Base-by-base conservation (phyloP, 2,329 filamentous ascomycete species). In the Cladophialophora psammophila region DNA sequence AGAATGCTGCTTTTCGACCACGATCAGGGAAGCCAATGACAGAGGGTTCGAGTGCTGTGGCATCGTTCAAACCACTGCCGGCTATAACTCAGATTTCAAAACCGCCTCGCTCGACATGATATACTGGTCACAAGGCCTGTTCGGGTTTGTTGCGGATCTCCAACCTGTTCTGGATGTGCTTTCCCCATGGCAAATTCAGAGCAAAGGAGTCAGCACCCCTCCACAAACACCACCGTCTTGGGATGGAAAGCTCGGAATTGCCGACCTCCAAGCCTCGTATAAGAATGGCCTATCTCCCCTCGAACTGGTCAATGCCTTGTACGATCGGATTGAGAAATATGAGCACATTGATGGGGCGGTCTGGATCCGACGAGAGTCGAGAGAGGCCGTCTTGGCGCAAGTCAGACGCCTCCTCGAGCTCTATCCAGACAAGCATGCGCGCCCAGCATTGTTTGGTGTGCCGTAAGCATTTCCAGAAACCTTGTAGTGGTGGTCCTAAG, bases 31-130 rank as follows among this genome's bases (percentile, higher is more conserved):
- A 75, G 84, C 84, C 36, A 85, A 85, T 65, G 86, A 88, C 71
- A 81, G 87, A n/a, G 87, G 86, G 0, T 88, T 86, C 69, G 84
- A 88, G 72, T 87, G 84, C 74, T 88, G 86, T 77, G 80, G 83
- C 15, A 75, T 85, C 20, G 77, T 76, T 6, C 81, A 85, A 71
- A 84, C 80, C 68, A 82, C 72, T 8, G 73, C 74, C 31, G 72
- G 75, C 57, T 75, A 76, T 76, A 73, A 80, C 31, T 45, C 71
- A 6, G 63, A 69, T 4, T 76, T 76, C 76, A 76, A 76, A 53
- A 79, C 78, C 3, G 76, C 80, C 9, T 74, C 75, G 3, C 68
- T 79, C 5, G 74, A 79, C 60, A 78, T 78, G 76, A 73, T 79
- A 7, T 70, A 75, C 66, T 78, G 73, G 72, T 75, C 76, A n/a